Conservation (phyloP, 1,139 yeast genomes). For the Arxiozyma slooffiae region DNA sequence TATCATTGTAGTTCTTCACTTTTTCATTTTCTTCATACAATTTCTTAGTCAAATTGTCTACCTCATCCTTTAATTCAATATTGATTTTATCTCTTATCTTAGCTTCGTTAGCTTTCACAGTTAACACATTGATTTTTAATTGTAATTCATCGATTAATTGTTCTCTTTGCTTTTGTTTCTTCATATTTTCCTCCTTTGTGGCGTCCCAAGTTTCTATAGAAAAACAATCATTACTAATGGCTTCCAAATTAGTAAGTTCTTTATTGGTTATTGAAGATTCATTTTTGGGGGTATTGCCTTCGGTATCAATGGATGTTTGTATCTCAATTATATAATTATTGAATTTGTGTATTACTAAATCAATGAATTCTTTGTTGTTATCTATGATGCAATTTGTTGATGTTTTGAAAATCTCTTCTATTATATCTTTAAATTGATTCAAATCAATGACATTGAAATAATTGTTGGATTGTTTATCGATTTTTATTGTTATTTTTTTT, state of each 20-base stretch:
- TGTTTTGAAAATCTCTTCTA: background rate
- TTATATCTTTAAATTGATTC: too few species aligned
- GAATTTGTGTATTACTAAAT: too few species aligned
- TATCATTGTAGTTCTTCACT: background rate
- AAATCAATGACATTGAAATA: background rate
- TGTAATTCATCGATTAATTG: conserved; percentile 3
- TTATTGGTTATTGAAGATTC: background rate
- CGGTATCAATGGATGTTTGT: too few species aligned
- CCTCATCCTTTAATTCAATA: conserved; percentile 1
- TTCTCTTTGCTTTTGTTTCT: background rate
- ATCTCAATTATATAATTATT: background rate
- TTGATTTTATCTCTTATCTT: background rate
- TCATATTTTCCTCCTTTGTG: background rate
- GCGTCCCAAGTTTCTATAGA: background rate
- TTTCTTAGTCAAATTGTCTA: background rate
- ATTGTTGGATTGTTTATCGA: background rate
- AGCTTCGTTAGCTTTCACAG: background rate
- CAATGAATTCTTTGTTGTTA: background rate
- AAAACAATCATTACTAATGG: too few species aligned
- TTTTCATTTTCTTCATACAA: background rate
- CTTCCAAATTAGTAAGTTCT: background rate
- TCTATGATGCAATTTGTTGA: background rate
- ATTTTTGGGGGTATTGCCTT: background rate
- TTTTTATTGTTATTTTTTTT: too few species aligned
- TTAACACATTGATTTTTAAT: background rate